phyloP scores from a whole-genome alignment of 768 basidiomycete species.

The Tremella fuciformis region DNA sequence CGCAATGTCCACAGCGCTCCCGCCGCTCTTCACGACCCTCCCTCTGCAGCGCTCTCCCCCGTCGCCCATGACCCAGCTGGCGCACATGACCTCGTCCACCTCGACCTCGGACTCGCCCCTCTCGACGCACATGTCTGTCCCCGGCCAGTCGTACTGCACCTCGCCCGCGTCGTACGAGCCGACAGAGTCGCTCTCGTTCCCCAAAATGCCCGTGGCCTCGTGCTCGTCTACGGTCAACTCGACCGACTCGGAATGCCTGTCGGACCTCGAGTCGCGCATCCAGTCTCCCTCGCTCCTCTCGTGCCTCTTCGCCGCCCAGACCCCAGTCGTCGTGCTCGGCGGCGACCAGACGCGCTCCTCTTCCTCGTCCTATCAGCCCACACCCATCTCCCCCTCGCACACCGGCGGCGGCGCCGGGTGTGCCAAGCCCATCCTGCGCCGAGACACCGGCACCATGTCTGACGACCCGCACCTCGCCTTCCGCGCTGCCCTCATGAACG shows the following conservation, averaged over 20 bases:
- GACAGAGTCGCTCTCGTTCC: constrained; percentile 5
- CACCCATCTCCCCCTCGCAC: constrained; percentile 1
- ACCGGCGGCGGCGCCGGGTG: neutral
- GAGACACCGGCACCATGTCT: neutral
- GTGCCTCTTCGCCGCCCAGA: constrained; percentile 9
- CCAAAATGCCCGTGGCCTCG: constrained; percentile 13
- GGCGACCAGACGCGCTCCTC: constrained; percentile 5
- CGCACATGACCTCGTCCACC: no score
- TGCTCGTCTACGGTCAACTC: constrained; percentile 8
- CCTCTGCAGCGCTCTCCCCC: constrained; percentile 3
- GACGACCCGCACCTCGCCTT: constrained; percentile 1
- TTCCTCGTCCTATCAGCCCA: neutral
- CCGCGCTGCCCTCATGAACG: neutral
- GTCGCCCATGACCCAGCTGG: no score
- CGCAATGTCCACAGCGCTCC: constrained; percentile 9
- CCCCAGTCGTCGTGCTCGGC: neutral
- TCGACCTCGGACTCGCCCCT: no score
- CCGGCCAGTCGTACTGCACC: no score
- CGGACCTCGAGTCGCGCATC: constrained; percentile 7
- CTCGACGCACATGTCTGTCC: no score
- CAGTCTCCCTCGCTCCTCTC: constrained; percentile 12
- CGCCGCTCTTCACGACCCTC: constrained; percentile 16
- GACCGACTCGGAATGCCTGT: constrained; percentile 14
- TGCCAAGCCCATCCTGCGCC: constrained; percentile 7
- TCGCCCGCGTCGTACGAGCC: neutral